Percentiles rank a stretch among this genome's conserved stretches.
Evolutionary conservation across 176 grass and related monocot genomes (phyloP).

Genomic region (Ampelocalamus luodianensis): DNA sequence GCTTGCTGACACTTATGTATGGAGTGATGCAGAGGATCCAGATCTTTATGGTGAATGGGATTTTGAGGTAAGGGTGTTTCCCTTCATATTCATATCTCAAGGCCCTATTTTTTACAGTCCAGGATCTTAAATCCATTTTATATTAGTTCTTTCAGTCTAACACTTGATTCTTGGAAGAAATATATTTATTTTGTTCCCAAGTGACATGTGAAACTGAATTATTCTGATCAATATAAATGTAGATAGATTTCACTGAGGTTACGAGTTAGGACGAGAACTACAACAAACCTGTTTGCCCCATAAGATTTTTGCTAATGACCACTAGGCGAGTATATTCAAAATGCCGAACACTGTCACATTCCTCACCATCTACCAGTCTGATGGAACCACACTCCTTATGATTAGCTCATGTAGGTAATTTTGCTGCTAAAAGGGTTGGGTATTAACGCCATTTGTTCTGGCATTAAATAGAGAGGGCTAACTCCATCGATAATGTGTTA

Average conservation of each 20-base stretch:
- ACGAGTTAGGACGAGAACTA: not conserved
- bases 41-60: slow-evolving; percentile 90
- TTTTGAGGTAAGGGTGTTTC: slow-evolving; percentile 76
- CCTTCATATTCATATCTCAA: slow-evolving; percentile 13
- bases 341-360: not conserved
- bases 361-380: not conserved
- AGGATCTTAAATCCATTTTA: not conserved
- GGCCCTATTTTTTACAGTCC: not conserved
- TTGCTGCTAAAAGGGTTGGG: not conserved
- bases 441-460: not conserved
- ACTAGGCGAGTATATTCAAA: not conserved
- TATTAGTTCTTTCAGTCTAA: not conserved
- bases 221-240: not conserved
- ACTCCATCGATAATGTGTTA: not conserved
- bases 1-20: slow-evolving; percentile 77
- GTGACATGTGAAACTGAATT: not conserved
- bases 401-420: not conserved
- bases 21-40: slow-evolving; percentile 71
- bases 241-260: not conserved
- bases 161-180: not conserved
- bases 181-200: not conserved
- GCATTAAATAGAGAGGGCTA: not conserved
- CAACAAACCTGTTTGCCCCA: not conserved
- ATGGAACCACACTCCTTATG: not conserved
- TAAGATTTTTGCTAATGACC: not conserved